Percentiles rank a stretch among this genome's conserved stretches.
phyloP scores from a whole-genome alignment of 2,329 filamentous ascomycete species.

The Gliomastix tumulicola region DNA sequence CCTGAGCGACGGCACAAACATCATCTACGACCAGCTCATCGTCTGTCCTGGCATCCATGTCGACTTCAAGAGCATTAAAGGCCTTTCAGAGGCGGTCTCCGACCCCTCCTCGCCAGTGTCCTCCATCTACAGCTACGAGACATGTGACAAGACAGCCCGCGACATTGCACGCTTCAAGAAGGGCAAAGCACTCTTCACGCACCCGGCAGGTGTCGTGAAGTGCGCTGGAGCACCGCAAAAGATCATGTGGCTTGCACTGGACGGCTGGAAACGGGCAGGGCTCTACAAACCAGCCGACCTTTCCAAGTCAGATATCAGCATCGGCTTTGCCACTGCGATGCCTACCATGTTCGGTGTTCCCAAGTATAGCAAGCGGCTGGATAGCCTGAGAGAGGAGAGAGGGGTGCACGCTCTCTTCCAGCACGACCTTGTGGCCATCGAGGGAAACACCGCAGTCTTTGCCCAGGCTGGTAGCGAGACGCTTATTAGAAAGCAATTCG shows the following conservation, averaged over 20 bases:
- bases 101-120: constrained; percentile 40
- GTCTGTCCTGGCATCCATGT: constrained; percentile 51
- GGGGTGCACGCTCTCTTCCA: constrained; percentile 51
- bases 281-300: constrained; percentile 35
- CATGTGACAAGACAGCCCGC: constrained; percentile 43
- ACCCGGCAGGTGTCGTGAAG: constrained; percentile 50
- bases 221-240: constrained; percentile 56
- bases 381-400: constrained; percentile 43
- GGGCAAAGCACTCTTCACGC: constrained; percentile 51
- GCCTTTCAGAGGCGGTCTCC: constrained; percentile 47
- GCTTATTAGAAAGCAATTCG: constrained; percentile 38
- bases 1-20: constrained; percentile 44
- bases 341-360: constrained; percentile 53
- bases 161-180: constrained; percentile 37
- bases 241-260: constrained; percentile 55
- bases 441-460: constrained; percentile 47
- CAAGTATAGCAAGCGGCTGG: constrained; percentile 48
- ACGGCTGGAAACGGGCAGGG: constrained; percentile 48
- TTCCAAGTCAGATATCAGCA: constrained; percentile 35
- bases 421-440: constrained; percentile 45
- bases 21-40: constrained; percentile 58
- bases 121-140: constrained; percentile 50
- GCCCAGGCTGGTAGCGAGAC: constrained; percentile 31
- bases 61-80: constrained; percentile 43
- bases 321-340: constrained; percentile 48